Evolutionary conservation across 352 stramenopile genomes (phyloP), one percentile per base, ranked within the genome.

Genomic region (Pythium rhizo-oryzae): DNA sequence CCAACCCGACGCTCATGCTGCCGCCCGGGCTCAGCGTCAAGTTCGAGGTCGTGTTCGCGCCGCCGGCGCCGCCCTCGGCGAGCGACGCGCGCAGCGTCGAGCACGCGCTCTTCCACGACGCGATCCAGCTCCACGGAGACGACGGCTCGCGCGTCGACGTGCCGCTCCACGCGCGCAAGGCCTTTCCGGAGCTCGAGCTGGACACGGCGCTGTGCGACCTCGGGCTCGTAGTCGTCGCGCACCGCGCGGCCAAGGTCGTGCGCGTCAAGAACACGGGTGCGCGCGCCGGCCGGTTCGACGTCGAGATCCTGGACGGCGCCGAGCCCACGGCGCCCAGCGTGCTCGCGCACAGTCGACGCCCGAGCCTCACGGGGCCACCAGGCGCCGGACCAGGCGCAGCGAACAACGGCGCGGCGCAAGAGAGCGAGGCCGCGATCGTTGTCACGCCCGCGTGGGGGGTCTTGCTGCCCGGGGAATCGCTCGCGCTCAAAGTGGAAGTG

Each of bases 31-130:
- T 96, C 2, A 76, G 72, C 54, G 44, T 71, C 47, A 83, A 78
- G 54, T 89, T 90, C 58, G 87, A 96, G 25, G 71, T 96, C 11
- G 60, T 80, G 8, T 96, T 94, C 56, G 55, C 85, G 55, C 58
- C 65, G 1, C 60, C 61, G 2, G 25, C 25, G 9, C 30, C 47
- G 24, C 39, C 43, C 21, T 60, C n/a, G 12, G 65, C 58, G 0
- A 8, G 21, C n/a, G 64, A 72, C 50, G 50, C 50, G 21, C 61
- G 59, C 28, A 65, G 46, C 4, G 35, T 67, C n/a, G 50, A 65
- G 54, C 59, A 71, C 21, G 69, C 77, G 28, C 76, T 90, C 13
- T 67, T 93, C 3, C 81, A 92, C 65, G 87, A 96, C 44, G 77
- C 69, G 8, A 21, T 95, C 21, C 70, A 81, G 37, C 57, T 96